Evolutionary conservation across 2,329 filamentous ascomycete species (phyloP).

Genomic region (Ceratocystis lukuohia): DNA sequence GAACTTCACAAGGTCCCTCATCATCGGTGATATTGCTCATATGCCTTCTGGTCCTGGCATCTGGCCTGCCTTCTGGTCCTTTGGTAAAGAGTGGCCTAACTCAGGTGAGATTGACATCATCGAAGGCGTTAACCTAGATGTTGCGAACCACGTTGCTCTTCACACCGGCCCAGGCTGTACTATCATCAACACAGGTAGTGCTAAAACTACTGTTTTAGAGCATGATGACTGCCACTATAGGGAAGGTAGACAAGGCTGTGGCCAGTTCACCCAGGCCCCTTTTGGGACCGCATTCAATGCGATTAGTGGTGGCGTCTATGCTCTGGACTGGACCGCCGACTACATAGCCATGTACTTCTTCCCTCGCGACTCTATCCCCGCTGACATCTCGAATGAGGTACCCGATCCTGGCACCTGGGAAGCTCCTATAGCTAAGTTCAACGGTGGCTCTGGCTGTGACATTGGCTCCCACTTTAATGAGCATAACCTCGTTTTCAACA

Average conservation of each 20-base stretch:
- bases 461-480: constrained; percentile 56
- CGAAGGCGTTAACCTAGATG: constrained; percentile 57
- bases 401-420: constrained; percentile 61
- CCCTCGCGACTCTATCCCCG: constrained; percentile 48
- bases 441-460: constrained; percentile 52
- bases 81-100: constrained; percentile 56
- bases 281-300: constrained; percentile 61
- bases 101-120: constrained; percentile 69
- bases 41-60: constrained; percentile 59
- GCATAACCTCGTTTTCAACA: constrained; percentile 69
- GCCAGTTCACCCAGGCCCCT: constrained; percentile 37
- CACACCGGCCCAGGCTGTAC: constrained; percentile 51
- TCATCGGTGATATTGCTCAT: constrained; percentile 60
- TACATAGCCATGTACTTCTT: constrained; percentile 77
- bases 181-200: constrained; percentile 39
- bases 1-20: constrained; percentile 53
- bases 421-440: constrained; percentile 53
- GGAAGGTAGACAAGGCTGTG: constrained; percentile 45
- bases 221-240: constrained; percentile 43
- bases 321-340: constrained; percentile 59
- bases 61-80: constrained; percentile 62
- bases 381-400: constrained; percentile 43
- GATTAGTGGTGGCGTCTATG: constrained; percentile 56
- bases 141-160: constrained; percentile 49
- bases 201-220: constrained; percentile 34